Evolutionary conservation across 75 land plant species (phyloP).

Genomic region (Gnetum montanum): DNA sequence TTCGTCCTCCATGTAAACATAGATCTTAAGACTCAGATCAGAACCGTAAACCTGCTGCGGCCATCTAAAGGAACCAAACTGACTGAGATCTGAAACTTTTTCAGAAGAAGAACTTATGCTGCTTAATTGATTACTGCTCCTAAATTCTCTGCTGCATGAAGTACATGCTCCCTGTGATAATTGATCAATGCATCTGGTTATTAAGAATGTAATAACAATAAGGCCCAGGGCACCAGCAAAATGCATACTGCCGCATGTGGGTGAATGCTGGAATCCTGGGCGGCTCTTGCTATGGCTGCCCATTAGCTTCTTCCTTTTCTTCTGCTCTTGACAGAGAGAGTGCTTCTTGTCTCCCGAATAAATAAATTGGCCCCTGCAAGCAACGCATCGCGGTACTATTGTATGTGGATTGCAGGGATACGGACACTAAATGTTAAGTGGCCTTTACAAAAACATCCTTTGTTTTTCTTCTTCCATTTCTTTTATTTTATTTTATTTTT

Average conservation of each 20-base stretch:
- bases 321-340: no score
- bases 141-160: neutral
- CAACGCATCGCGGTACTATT: no score
- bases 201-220: conserved; percentile 27
- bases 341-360: no score
- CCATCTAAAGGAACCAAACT: no score
- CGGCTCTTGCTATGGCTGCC: neutral
- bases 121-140: neutral
- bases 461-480: no score
- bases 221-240: conserved; percentile 24
- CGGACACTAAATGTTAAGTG: no score
- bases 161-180: neutral
- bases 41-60: conserved; percentile 59
- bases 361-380: no score
- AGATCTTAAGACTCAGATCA: conserved; percentile 46
- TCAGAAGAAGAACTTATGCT: conserved; percentile 6
- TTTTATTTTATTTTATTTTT: no score
- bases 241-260: conserved; percentile 13
- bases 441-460: no score
- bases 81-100: neutral
- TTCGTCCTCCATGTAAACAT: conserved; percentile 81
- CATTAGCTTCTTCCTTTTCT: no score
- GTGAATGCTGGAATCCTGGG: neutral
- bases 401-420: no score
- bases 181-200: conserved; percentile 21